These are phyloP conservation scores for Diaporthe velutina DNA, from an alignment of 2,329 filamentous ascomycete genomes.

Conservation along the genomic window DNA sequence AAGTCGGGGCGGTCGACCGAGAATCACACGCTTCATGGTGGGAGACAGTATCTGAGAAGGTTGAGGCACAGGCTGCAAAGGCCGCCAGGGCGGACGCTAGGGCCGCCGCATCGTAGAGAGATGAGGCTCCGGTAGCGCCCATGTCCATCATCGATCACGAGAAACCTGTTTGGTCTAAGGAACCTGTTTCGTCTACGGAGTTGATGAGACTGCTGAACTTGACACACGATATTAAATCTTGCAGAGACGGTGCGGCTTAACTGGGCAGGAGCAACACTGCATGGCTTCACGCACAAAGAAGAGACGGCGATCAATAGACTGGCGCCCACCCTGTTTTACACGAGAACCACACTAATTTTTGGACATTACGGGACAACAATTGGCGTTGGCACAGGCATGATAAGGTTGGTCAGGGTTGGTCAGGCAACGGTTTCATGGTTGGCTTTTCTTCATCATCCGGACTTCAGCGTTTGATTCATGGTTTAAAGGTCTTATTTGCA, in stretches of 20 bases:
- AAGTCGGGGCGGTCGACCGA: conserved; percentile 76
- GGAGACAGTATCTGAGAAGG: conserved; percentile 72
- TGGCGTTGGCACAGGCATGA: conserved; percentile 24
- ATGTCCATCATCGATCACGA: too few species aligned
- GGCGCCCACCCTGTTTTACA: neutral
- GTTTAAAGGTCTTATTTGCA: conserved; percentile 1
- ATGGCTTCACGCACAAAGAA: neutral
- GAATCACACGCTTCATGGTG: conserved; percentile 79
- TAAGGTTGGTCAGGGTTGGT: conserved; percentile 12
- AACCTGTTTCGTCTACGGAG: neutral
- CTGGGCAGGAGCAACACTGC: neutral
- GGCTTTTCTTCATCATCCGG: conserved; percentile 18
- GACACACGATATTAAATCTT: neutral
- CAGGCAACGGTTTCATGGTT: conserved; percentile 23
- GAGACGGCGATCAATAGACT: conserved; percentile 11
- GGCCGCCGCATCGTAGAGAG: neutral
- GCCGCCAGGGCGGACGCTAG: neutral
- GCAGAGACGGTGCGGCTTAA: neutral
- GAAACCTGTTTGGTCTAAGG: neutral
- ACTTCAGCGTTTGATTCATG: conserved; percentile 25
- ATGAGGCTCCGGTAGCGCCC: neutral
- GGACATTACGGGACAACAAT: neutral
- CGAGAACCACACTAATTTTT: conserved; percentile 6
- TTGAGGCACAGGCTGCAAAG: conserved; percentile 56
- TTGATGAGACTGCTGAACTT: neutral